phyloP scores from a whole-genome alignment of 192 early-diverging fungal species.

The Umbelopsis ramanniana region DNA sequence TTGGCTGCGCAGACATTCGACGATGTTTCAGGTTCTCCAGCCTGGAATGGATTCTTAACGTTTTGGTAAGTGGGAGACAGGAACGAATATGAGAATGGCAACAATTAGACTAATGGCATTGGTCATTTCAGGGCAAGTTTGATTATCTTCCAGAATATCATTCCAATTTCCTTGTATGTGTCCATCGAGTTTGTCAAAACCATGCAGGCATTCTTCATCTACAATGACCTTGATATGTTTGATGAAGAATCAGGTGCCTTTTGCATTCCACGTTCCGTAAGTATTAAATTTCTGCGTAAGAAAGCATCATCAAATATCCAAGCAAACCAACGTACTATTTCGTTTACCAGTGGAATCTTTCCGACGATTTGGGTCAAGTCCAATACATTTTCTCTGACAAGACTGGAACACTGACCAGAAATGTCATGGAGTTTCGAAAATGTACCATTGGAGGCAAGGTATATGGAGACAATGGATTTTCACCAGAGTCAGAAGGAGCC shows the following conservation, averaged over 20 bases:
- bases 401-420: constrained; percentile 94
- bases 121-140: constrained; percentile 68
- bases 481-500: constrained; percentile 65
- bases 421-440: constrained; percentile 97
- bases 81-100: background rate
- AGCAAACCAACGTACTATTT: constrained; percentile 31
- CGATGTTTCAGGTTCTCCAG: constrained; percentile 21
- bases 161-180: constrained; percentile 95
- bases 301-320: no score
- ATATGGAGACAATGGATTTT: constrained; percentile 80
- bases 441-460: constrained; percentile 85
- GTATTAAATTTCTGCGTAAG: no score
- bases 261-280: constrained; percentile 70
- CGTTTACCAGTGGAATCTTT: constrained; percentile 80
- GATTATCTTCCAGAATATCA: constrained; percentile 96
- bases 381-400: constrained; percentile 98
- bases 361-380: constrained; percentile 95
- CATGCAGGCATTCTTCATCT: constrained; percentile 90
- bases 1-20: constrained; percentile 21
- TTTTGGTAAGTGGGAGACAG: constrained; percentile 46
- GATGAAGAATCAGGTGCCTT: constrained; percentile 60
- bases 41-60: constrained; percentile 34
- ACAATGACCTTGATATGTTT: constrained; percentile 89
- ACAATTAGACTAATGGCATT: constrained; percentile 26
- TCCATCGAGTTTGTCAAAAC: constrained; percentile 93